Percentiles rank a stretch among this genome's conserved stretches.
Evolutionary conservation across 805 yeast genomes (phyloP).

Genomic region (Zygosaccharomyces gambellarensis): DNA sequence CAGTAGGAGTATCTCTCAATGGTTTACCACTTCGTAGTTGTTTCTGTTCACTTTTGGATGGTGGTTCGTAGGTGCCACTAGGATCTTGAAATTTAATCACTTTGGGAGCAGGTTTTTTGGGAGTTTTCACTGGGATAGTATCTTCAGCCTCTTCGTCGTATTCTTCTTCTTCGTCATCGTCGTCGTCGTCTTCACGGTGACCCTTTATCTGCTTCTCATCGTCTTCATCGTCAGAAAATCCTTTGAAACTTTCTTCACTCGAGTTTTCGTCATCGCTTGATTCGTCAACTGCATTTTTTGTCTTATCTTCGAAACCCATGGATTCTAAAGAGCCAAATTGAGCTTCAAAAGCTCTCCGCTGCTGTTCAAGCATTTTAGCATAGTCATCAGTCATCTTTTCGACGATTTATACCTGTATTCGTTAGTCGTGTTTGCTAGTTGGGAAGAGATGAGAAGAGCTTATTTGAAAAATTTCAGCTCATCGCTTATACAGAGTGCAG

Average conservation of each 20-base stretch:
- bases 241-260: conserved; percentile 22
- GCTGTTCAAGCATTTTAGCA: conserved; percentile 41
- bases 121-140: not conserved
- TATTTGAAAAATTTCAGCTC: conserved; percentile 6
- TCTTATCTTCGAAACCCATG: conserved; percentile 48
- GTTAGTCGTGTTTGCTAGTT: not conserved
- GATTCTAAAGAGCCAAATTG: conserved; percentile 58
- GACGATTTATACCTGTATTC: not conserved
- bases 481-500: conserved; percentile 3
- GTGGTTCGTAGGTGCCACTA: conserved; percentile 21
- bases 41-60: conserved; percentile 48
- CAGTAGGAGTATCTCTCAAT: conserved; percentile 21
- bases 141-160: conserved; percentile 7
- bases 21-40: conserved; percentile 58
- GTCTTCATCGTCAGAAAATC: conserved; percentile 25
- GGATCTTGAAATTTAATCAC: conserved; percentile 29
- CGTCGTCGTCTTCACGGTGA: conserved; percentile 12
- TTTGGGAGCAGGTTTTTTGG: conserved; percentile 12
- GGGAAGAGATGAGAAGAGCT: not conserved
- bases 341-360: conserved; percentile 55
- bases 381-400: conserved; percentile 16
- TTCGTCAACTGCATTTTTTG: conserved; percentile 23
- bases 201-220: conserved; percentile 14
- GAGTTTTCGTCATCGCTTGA: conserved; percentile 7
- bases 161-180: conserved; percentile 15